Base-by-base conservation (phyloP, 2,329 filamentous ascomycete genomes). In the Colletotrichum coccodes region DNA sequence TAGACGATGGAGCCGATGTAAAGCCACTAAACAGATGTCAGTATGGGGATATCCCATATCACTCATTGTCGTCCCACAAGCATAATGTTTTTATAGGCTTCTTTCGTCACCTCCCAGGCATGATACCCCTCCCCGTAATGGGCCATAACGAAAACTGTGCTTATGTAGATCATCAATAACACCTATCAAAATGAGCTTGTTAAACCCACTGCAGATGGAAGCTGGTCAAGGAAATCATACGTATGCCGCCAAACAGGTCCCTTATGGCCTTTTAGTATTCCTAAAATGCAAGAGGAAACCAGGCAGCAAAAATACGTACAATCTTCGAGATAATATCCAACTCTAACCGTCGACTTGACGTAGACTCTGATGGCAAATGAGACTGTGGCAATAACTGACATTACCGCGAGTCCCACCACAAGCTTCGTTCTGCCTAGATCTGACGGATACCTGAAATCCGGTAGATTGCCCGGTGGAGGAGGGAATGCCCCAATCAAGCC, bases 1-100 rank as follows among this genome's bases (percentile, higher is more conserved):
- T 77, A 78, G 8, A 74, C 14, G 23, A 78, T 66, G 5, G 72
- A 71, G 50, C 73, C 70, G 26, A 71, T 72, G 36, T 77, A 75
- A 6, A 76, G 61, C 75, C 73, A 73, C 75, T 73, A 34, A 16
- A 44, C 3, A 26, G 3, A 40, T 7, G 7, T 62, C 6, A 46
- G 28, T 16, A 42, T 8, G 4, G 12, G 26, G 4, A 7, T 14
- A 3, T 4, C 3, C 21, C 5, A 8, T 47, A 16, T 0, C 14
- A 14, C 16, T 6, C 6, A 6, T 47, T 26, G 2, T 26, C 5
- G 18, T 21, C 52, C 38, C 56, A 71, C 71, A 28, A 64, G 68
- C 0, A 61, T 54, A 1, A 73, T 71, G 12, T 63, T 53, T 4
- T 42, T 40, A 12, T 69, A 72, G 5, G 64, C 32, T 9, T 70